Evolutionary conservation across 164 flowering plant genomes (phyloP).

Genomic region (Liquidambar formosana): DNA sequence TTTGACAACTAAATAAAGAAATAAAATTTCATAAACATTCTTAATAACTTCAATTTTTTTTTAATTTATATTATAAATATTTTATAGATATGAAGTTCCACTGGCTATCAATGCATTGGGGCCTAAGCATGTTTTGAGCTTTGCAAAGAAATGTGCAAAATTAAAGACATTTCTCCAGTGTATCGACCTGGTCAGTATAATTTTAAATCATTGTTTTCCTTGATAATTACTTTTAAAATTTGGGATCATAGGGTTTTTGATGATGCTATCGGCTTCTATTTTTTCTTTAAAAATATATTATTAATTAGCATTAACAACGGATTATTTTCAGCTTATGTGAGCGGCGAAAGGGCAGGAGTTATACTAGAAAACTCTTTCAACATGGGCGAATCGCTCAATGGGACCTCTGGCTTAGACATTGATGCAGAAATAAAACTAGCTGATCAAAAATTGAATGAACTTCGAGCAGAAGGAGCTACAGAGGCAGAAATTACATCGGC

Average conservation of each 20-base stretch:
- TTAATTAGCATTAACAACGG: too few relatives aligned
- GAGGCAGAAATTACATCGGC: slow-evolving; percentile 23
- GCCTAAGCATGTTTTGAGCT: slow-evolving; percentile 47
- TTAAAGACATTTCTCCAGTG: slow-evolving; percentile 49
- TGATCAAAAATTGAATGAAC: slow-evolving; percentile 39
- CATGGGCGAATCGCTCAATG: slow-evolving; percentile 61
- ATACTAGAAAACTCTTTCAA: slow-evolving; percentile 44
- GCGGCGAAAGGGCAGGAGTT: slow-evolving; percentile 52
- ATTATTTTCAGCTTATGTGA: slow-evolving; percentile 57
- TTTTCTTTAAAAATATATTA: too few relatives aligned
- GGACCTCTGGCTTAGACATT: slow-evolving; percentile 37
- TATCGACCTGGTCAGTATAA: slow-evolving; percentile 52
- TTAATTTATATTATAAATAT: too few relatives aligned
- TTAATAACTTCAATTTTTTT: background rate
- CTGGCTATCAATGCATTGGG: slow-evolving; percentile 58
- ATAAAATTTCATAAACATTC: background rate
- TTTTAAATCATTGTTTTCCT: too few relatives aligned
- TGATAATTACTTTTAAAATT: background rate
- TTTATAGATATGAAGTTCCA: slow-evolving; percentile 57
- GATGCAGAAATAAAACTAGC: slow-evolving; percentile 38
- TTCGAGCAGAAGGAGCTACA: slow-evolving; percentile 26
- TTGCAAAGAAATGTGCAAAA: slow-evolving; percentile 57
- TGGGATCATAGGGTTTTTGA: too few relatives aligned
- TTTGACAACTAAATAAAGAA: too few relatives aligned
- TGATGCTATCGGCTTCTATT: too few relatives aligned